phyloP scores from a whole-genome alignment of 2,329 filamentous ascomycete genomes.

The Clarireedia paspali region DNA sequence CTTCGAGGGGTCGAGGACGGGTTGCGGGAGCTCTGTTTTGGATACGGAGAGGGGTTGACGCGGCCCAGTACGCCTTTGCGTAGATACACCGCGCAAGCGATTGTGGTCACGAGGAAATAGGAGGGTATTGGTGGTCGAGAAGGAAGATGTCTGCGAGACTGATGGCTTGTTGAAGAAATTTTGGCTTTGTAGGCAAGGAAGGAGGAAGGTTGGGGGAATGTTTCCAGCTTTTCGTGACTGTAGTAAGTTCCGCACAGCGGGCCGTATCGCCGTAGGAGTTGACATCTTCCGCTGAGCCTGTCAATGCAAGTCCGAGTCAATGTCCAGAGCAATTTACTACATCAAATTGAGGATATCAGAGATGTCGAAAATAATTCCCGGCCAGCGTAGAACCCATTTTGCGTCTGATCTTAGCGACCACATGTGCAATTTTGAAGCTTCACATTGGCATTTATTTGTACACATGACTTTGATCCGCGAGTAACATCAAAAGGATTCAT shows the following conservation, averaged over 20 bases:
- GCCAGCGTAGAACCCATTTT: slow-evolving; percentile 2
- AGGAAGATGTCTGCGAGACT: slow-evolving; percentile 22
- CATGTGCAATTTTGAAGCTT: not conserved
- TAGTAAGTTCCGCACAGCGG: slow-evolving; percentile 17
- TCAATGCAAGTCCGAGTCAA: slow-evolving; percentile 14
- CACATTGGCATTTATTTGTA: not conserved
- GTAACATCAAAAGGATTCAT: not conserved
- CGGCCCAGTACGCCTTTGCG: slow-evolving; percentile 68
- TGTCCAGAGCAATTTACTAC: not conserved
- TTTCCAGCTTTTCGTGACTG: slow-evolving; percentile 13
- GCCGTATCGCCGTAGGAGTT: slow-evolving; percentile 22
- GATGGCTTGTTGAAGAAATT: slow-evolving; percentile 10
- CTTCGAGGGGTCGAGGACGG: slow-evolving; percentile 51
- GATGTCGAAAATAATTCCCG: slow-evolving; percentile 9
- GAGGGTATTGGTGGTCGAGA: slow-evolving; percentile 25
- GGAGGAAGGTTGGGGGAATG: slow-evolving; percentile 26
- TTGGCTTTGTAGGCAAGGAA: slow-evolving; percentile 22
- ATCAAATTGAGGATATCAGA: slow-evolving; percentile 11
- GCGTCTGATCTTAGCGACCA: not conserved
- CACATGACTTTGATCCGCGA: slow-evolving; percentile 1
- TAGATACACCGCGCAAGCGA: slow-evolving; percentile 72
- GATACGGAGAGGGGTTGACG: slow-evolving; percentile 68
- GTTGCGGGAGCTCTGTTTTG: slow-evolving; percentile 64
- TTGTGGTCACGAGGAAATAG: slow-evolving; percentile 60
- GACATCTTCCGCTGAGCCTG: slow-evolving; percentile 21